Base-by-base conservation (phyloP, 331 rosid genomes). In the Prunus yedoensis region DNA sequence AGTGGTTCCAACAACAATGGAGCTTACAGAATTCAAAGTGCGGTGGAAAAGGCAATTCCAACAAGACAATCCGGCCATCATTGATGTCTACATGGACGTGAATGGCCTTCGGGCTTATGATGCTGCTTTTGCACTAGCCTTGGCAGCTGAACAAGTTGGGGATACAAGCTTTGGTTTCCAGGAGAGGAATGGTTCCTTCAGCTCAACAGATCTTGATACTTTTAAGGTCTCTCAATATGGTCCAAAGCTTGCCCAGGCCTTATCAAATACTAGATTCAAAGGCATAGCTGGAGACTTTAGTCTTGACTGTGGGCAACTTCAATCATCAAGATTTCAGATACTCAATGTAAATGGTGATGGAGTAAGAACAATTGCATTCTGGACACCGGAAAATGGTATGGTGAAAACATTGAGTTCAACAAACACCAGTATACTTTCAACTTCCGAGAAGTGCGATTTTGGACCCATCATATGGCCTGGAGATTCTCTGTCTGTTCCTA, bases 101-200 rank as follows among this genome's bases (percentile, higher is more conserved):
- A 62, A 21, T 20, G 80, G 82, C 15, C 3, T 82, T 0, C 74
- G 80, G 88, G 90, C 86, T 13, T 67, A 84, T 47, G 86, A 87
- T 63, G 77, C 81, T 0, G 60, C 68, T 25, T 66, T 59, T 38
- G 87, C 90, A 8, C 12, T 86, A 18, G 83, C 90, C 5, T 47
- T 23, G 80, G 85, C 85, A 1, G 51, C 73, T 10, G 87, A 85
- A 59, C 17, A 73, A 66, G 74, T 57, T n/a, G 71, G 20, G 16
- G 25, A 3, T 59, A 62, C 76, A 45, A 53, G 59, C 4, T 27
- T 66, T 18, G 61, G 53, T 27, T 59, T 67, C 32, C 32, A 27
- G 21, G 25, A 6, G 18, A 30, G 4, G 16, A 10, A 11, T n/a
- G 25, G 5, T 54, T 68, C 80, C 8, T 2, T 17, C 8, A 58